Conservation (phyloP, 2,329 filamentous ascomycete genomes). For the Spiromastix sp. region DNA sequence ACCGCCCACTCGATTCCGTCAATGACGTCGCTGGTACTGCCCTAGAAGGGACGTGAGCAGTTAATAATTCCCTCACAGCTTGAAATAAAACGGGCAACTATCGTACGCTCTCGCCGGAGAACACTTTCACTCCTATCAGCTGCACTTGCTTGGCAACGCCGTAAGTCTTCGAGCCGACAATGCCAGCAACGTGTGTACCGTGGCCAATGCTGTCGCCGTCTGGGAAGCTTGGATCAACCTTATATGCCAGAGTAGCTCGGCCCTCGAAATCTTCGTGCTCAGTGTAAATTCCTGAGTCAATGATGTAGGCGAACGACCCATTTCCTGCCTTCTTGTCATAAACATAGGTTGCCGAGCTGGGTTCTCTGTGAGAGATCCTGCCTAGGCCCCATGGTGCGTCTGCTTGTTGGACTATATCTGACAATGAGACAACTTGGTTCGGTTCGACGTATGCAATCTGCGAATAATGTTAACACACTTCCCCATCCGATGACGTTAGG, state of each 20-base stretch:
- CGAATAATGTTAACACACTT: background rate
- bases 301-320: slow-evolving; percentile 26
- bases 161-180: slow-evolving; percentile 23
- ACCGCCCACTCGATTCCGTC: slow-evolving; percentile 36
- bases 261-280: slow-evolving; percentile 26
- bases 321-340: slow-evolving; percentile 27
- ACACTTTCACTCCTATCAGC: slow-evolving; percentile 40
- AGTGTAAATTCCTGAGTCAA: slow-evolving; percentile 30
- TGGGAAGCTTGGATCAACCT: slow-evolving; percentile 17
- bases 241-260: slow-evolving; percentile 26
- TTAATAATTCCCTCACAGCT: no score
- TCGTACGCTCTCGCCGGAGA: slow-evolving; percentile 38
- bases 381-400: slow-evolving; percentile 25
- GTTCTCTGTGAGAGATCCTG: slow-evolving; percentile 20
- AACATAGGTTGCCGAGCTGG: slow-evolving; percentile 19
- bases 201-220: slow-evolving; percentile 22
- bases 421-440: slow-evolving; percentile 5
- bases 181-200: slow-evolving; percentile 31
- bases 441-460: slow-evolving; percentile 13
- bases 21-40: no score
- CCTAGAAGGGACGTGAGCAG: no score
- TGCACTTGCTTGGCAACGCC: slow-evolving; percentile 29
- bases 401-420: slow-evolving; percentile 12
- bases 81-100: no score
- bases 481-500: no score